phyloP scores from a whole-genome alignment of 1,284 basidiomycete species.

The Ceratobasidium sp. region DNA sequence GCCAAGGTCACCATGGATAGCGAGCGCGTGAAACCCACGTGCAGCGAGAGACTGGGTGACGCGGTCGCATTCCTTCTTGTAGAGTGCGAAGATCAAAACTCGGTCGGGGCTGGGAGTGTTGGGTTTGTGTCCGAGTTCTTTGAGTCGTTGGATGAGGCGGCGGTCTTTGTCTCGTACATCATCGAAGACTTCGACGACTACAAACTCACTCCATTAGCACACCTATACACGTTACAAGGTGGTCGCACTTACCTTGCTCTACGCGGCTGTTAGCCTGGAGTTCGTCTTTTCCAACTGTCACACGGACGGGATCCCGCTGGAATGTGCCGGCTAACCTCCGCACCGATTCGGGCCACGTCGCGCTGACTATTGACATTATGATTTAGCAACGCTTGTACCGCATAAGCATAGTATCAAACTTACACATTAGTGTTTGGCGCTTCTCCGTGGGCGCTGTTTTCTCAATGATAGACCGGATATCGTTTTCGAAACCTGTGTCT shows the following conservation, averaged over 20 bases:
- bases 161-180: constrained; percentile 89
- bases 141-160: constrained; percentile 23
- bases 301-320: constrained; percentile 84
- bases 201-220: constrained; percentile 5
- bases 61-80: constrained; percentile 96
- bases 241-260: constrained; percentile 63
- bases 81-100: constrained; percentile 93
- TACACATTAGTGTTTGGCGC: constrained; percentile 94
- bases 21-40: constrained; percentile 86
- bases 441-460: constrained; percentile 72
- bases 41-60: constrained; percentile 84
- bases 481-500: constrained; percentile 98
- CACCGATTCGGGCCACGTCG: constrained; percentile 98
- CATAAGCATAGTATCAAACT: constrained; percentile 52
- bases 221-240: not conserved
- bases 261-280: constrained; percentile 94
- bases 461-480: constrained; percentile 92
- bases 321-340: constrained; percentile 92
- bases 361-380: constrained; percentile 73
- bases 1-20: constrained; percentile 92
- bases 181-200: constrained; percentile 88
- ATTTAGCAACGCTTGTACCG: constrained; percentile 31
- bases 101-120: constrained; percentile 23
- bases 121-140: constrained; percentile 34
- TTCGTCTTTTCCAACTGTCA: constrained; percentile 96